These are phyloP conservation scores for Marasmius fiardii DNA, from an alignment of 1,284 basidiomycete genomes.

Conservation along the genomic window DNA sequence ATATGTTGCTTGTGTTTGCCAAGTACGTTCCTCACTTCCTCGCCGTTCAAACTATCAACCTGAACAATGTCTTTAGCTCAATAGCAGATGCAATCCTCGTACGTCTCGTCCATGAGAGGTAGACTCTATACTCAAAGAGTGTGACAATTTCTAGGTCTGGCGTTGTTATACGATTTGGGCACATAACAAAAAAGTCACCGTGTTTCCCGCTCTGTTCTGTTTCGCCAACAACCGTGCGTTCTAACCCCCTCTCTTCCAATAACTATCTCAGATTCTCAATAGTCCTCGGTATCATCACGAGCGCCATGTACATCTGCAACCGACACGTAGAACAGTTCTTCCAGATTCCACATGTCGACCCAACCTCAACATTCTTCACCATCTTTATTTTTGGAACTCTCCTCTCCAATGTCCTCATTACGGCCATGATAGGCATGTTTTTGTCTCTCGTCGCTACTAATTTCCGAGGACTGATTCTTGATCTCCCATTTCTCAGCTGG, in stretches of 20 bases:
- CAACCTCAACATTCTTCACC: background rate
- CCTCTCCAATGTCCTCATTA: background rate
- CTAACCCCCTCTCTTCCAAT: background rate
- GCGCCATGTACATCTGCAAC: background rate
- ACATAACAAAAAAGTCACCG: background rate
- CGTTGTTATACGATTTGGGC: background rate
- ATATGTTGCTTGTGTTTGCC: background rate
- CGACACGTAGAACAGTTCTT: background rate
- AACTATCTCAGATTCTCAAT: too few relatives aligned
- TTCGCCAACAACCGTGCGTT: background rate
- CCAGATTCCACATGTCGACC: background rate
- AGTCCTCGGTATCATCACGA: background rate
- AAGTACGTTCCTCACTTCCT: background rate
- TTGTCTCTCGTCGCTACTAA: background rate
- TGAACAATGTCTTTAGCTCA: background rate
- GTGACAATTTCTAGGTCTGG: background rate
- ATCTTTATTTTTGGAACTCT: background rate
- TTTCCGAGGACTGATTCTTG: background rate
- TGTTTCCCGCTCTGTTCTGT: background rate
- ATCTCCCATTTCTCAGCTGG: background rate
- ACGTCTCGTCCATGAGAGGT: background rate
- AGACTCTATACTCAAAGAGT: background rate
- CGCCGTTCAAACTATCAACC: background rate
- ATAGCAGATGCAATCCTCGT: background rate
- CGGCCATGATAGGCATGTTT: background rate